These are phyloP conservation scores for Globisporangium apiculatum DNA, from an alignment of 352 stramenopile species.

Conservation along the genomic window DNA sequence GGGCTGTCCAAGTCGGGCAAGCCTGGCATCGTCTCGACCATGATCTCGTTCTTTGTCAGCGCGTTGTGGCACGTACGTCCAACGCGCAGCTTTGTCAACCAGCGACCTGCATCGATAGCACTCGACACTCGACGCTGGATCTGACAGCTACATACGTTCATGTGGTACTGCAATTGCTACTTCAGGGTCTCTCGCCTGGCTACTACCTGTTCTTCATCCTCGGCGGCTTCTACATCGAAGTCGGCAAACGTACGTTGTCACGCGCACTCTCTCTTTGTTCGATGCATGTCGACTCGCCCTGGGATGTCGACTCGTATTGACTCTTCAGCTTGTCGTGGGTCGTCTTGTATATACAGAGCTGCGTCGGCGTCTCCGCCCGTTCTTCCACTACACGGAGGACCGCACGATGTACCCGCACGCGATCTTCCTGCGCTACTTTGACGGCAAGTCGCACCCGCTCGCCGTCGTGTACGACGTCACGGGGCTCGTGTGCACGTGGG, in stretches of 20 bases:
- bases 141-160: too few species aligned
- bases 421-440: constrained; percentile 78
- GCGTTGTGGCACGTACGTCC: constrained; percentile 76
- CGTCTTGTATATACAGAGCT: constrained; percentile 26
- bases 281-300: too few species aligned
- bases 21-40: constrained; percentile 60
- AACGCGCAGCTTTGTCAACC: too few species aligned
- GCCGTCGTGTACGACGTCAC: constrained; percentile 73
- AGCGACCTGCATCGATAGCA: too few species aligned
- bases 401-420: constrained; percentile 66
- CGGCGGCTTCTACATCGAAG: constrained; percentile 81
- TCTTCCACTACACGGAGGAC: constrained; percentile 86
- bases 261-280: background rate
- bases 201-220: constrained; percentile 88
- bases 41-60: constrained; percentile 76
- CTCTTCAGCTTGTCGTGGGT: background rate
- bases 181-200: constrained; percentile 71
- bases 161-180: constrained; percentile 16
- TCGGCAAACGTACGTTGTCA: constrained; percentile 57
- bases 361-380: constrained; percentile 60
- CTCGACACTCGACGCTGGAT: too few species aligned
- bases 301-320: too few species aligned
- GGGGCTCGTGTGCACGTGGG: constrained; percentile 72
- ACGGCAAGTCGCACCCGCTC: constrained; percentile 62
- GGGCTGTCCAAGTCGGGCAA: constrained; percentile 77